Evolutionary conservation across 495 filamentous ascomycete genomes (phyloP).

Genomic region (Aspergillus bertholletiae): DNA sequence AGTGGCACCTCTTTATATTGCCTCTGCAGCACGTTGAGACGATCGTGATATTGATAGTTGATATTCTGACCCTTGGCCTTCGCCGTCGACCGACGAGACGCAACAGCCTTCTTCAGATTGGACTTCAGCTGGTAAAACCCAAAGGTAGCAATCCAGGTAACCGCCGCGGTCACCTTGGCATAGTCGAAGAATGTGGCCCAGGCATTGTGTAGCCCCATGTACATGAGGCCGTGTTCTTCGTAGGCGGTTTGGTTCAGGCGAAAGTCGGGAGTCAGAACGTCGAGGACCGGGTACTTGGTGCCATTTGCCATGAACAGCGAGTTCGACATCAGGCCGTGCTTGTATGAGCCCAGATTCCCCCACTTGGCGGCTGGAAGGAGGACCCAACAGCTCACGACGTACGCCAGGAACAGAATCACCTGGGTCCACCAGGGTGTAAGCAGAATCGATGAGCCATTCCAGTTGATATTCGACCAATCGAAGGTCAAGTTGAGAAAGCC

Average conservation of each 20-base stretch:
- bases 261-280: constrained; percentile 44
- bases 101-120: constrained; percentile 36
- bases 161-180: constrained; percentile 50
- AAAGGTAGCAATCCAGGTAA: constrained; percentile 55
- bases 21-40: constrained; percentile 52
- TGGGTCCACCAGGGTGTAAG: constrained; percentile 55
- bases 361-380: constrained; percentile 53
- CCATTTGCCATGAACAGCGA: constrained; percentile 48
- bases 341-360: constrained; percentile 47
- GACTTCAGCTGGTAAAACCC: constrained; percentile 43
- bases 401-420: constrained; percentile 49
- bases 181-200: constrained; percentile 59
- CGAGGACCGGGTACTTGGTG: constrained; percentile 41
- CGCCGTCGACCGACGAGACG: constrained; percentile 18
- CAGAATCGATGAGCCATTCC: constrained; percentile 47
- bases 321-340: constrained; percentile 53
- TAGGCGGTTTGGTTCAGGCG: constrained; percentile 53
- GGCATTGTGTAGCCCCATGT: constrained; percentile 50
- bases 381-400: constrained; percentile 53
- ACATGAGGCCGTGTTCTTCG: constrained; percentile 45
- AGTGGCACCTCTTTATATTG: constrained; percentile 52
- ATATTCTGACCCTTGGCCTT: constrained; percentile 29
- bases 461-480: constrained; percentile 57
- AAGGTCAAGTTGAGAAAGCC: constrained; percentile 54
- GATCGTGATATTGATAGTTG: constrained; percentile 51